These are phyloP conservation scores for Rhodotorula taiwanensis DNA, from an alignment of 768 basidiomycete species.

Conservation along the genomic window DNA sequence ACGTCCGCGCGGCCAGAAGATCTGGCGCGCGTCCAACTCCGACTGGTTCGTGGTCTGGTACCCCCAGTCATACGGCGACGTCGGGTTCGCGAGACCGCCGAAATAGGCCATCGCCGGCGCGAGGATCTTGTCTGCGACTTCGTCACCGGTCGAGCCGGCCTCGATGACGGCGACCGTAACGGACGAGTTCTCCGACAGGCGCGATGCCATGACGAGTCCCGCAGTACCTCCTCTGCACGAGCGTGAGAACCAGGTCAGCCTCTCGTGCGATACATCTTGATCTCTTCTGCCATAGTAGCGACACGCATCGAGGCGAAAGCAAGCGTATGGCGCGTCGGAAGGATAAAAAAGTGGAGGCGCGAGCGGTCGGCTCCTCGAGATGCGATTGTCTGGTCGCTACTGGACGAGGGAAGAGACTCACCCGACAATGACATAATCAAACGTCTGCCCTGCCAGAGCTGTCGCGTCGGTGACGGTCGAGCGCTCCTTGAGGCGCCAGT, in stretches of 20 bases:
- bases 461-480: slow-evolving; percentile 18
- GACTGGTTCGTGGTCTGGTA: slow-evolving; percentile 37
- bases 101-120: slow-evolving; percentile 31
- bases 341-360: too few relatives aligned
- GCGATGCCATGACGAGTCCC: slow-evolving; percentile 43
- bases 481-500: slow-evolving; percentile 21
- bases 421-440: slow-evolving; percentile 38
- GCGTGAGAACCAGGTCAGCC: not conserved
- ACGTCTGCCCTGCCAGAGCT: slow-evolving; percentile 17
- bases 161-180: slow-evolving; percentile 42
- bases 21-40: slow-evolving; percentile 23
- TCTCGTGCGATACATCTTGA: not conserved
- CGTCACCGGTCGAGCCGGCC: slow-evolving; percentile 39
- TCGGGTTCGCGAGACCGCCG: slow-evolving; percentile 17
- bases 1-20: slow-evolving; percentile 42
- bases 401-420: slow-evolving; percentile 1
- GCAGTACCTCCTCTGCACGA: slow-evolving; percentile 38
- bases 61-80: slow-evolving; percentile 39
- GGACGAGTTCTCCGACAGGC: slow-evolving; percentile 39
- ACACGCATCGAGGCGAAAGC: too few relatives aligned
- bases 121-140: slow-evolving; percentile 32
- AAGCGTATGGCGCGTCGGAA: too few relatives aligned
- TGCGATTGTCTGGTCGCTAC: too few relatives aligned
- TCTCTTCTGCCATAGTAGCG: not conserved
- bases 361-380: too few relatives aligned